Conservation (phyloP, 306 rosid genomes). For the Astragalus glycyphyllos region DNA sequence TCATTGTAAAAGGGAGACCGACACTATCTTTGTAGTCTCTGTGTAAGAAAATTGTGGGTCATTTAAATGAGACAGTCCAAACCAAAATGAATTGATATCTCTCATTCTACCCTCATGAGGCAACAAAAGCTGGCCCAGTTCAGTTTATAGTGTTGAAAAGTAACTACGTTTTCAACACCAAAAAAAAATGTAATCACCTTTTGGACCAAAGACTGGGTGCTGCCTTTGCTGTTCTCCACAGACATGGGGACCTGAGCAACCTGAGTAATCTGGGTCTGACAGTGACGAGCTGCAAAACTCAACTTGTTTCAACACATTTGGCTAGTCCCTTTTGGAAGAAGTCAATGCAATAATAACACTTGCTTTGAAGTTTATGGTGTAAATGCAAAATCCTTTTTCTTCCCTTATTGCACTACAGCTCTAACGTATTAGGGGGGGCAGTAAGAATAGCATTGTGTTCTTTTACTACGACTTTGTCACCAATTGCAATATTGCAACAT, state of each 20-base stretch:
- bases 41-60: slow-evolving; percentile 36
- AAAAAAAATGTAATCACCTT: no score
- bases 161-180: no score
- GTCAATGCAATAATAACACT: slow-evolving; percentile 39
- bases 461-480: not conserved
- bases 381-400: slow-evolving; percentile 24
- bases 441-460: slow-evolving; percentile 3
- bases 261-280: slow-evolving; percentile 45
- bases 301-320: slow-evolving; percentile 31
- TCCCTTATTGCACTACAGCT: slow-evolving; percentile 10
- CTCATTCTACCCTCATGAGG: slow-evolving; percentile 28
- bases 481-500: slow-evolving; percentile 22
- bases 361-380: slow-evolving; percentile 4
- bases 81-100: slow-evolving; percentile 18
- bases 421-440: slow-evolving; percentile 11
- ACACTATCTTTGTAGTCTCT: slow-evolving; percentile 1
- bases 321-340: slow-evolving; percentile 22
- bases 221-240: slow-evolving; percentile 37
- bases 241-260: slow-evolving; percentile 45
- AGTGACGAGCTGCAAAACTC: slow-evolving; percentile 22
- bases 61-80: not conserved
- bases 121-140: slow-evolving; percentile 32
- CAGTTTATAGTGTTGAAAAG: slow-evolving; percentile 4
- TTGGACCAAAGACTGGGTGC: slow-evolving; percentile 39
- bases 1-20: slow-evolving; percentile 6